phyloP scores from a whole-genome alignment of 345 rosid genomes.

The Aquilaria yunnanensis region DNA sequence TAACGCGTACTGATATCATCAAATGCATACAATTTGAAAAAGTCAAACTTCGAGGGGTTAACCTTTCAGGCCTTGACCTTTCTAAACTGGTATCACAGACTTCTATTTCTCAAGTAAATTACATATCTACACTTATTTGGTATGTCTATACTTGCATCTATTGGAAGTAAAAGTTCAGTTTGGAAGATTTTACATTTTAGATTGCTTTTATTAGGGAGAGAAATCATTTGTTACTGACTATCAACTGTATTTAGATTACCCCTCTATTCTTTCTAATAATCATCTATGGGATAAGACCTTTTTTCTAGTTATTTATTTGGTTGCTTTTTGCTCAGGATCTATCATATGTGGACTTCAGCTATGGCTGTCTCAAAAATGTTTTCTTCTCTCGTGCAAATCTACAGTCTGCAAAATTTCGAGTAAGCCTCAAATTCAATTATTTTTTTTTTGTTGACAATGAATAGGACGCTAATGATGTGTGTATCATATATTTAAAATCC shows the following conservation, averaged over 20 bases:
- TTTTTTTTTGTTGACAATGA: background rate
- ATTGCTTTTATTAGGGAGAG: background rate
- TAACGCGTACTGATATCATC: slow-evolving; percentile 77
- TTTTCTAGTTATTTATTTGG: background rate
- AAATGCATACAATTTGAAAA: slow-evolving; percentile 78
- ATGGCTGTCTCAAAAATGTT: slow-evolving; percentile 73
- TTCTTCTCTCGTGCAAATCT: slow-evolving; percentile 93
- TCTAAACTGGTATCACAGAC: slow-evolving; percentile 69
- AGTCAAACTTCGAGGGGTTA: slow-evolving; percentile 79
- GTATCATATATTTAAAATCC: background rate
- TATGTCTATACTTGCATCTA: too few relatives aligned
- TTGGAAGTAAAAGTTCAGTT: too few relatives aligned
- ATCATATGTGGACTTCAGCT: slow-evolving; percentile 81
- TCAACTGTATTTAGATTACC: background rate
- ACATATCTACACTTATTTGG: background rate
- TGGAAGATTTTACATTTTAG: too few relatives aligned
- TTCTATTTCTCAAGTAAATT: too few relatives aligned
- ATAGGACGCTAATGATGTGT: background rate
- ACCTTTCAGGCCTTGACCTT: slow-evolving; percentile 87
- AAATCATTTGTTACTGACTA: background rate
- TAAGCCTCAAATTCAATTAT: slow-evolving; percentile 18
- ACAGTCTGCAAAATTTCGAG: slow-evolving; percentile 82
- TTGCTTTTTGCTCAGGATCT: slow-evolving; percentile 53
- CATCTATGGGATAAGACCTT: too few relatives aligned
- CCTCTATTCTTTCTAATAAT: background rate